Evolutionary conservation across 2,329 filamentous ascomycete species (phyloP), one percentile per base, ranked within the genome.

Genomic region (Bipolaris gigantea): DNA sequence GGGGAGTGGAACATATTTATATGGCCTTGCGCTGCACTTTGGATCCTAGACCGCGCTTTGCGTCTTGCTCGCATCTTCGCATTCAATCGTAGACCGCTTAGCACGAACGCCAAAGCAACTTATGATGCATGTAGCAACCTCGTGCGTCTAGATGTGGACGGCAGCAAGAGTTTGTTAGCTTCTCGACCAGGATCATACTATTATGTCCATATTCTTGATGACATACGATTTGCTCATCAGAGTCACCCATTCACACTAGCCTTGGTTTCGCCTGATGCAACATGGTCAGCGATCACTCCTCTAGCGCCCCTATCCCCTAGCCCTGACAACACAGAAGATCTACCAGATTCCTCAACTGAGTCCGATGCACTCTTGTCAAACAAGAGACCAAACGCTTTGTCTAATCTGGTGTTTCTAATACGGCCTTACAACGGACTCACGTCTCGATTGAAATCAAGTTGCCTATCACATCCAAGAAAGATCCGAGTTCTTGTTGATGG

Each of bases 361-460:
- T 69, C 63, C 3, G 66, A 77, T 4, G 73, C 70, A 1, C 55
- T 72, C 1, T 62, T 73, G 6, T 18, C 56, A 5, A 47, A 60
- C 4, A 48, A 46, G 10, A 23, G 13, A 11, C 33, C 40, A 2
- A 16, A 46, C 11, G 23, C 54, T 8, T 39, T 19, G 16, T 57
- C 60, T 7, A 64, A 57, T 5, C 65, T 82, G 6, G 71, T 75
- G 4, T 81, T 82, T 60, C 77, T 79, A 61, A 75, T 83, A 45
- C 76, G 80, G 2, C 81, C 80, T 0, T 81, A 79, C 60, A 70
- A 78, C 45, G 80, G 81, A 44, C 81, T 80, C 73, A 83, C 81
- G 2, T 74, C 71, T 5, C 72, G 76, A n/a, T 73, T 83, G 9
- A 36, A 62, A 64, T 16, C 58, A 46, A 27, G 62, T 41, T 62